These are phyloP conservation scores for Wickerhamomyces silvicola DNA, from an alignment of 805 yeast genomes.

Conservation along the genomic window DNA sequence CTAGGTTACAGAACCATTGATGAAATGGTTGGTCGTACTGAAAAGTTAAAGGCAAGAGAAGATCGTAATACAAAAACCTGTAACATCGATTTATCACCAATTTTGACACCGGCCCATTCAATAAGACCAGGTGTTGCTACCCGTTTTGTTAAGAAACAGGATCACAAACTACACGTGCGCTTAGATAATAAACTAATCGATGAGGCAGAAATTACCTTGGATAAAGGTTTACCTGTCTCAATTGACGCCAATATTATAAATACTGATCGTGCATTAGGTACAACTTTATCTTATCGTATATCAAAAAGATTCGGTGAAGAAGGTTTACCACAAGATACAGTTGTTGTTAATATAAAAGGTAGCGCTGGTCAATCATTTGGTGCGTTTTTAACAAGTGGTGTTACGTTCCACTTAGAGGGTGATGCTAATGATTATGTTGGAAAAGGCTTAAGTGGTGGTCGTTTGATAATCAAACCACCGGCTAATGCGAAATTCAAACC, in stretches of 20 bases:
- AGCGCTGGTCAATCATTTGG: constrained; percentile 99
- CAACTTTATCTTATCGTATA: constrained; percentile 89
- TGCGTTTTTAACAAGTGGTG: constrained; percentile 94
- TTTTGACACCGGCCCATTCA: constrained; percentile 93
- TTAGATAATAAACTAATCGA: constrained; percentile 93
- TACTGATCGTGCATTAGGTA: constrained; percentile 94
- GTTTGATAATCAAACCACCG: constrained; percentile 89
- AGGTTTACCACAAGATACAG: constrained; percentile 93
- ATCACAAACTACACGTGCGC: constrained; percentile 87
- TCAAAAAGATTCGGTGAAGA: constrained; percentile 90
- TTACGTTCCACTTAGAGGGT: constrained; percentile 92
- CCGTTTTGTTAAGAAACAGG: constrained; percentile 85
- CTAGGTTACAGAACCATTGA: constrained; percentile 93
- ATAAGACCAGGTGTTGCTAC: constrained; percentile 97
- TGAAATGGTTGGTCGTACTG: constrained; percentile 98
- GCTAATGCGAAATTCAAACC: constrained; percentile 77
- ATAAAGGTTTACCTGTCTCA: constrained; percentile 91
- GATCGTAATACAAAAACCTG: constrained; percentile 87
- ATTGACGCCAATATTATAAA: constrained; percentile 90
- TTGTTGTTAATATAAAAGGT: constrained; percentile 86
- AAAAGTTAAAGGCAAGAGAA: constrained; percentile 78
- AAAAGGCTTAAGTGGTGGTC: constrained; percentile 94
- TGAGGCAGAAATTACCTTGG: constrained; percentile 92
- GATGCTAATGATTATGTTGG: constrained; percentile 98
- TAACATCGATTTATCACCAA: constrained; percentile 85